Evolutionary conservation across 208 protist species (phyloP), one percentile per base, ranked within the genome.

Genomic region (Wallacemonas sp.): DNA sequence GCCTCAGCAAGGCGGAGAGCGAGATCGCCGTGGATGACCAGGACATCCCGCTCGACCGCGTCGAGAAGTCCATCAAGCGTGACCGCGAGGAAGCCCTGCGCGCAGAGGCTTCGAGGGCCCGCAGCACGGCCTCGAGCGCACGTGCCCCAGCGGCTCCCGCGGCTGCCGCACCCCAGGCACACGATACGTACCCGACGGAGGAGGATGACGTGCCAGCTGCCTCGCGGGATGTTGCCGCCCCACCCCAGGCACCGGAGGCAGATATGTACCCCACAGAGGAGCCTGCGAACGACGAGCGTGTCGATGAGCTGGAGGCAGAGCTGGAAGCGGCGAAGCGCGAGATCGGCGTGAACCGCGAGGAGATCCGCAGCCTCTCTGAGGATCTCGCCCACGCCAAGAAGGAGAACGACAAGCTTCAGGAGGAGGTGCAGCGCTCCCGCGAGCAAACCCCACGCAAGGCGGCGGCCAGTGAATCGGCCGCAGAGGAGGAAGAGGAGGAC

Each of bases 11-110:
- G 15, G 54, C 57, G 12, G 62, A 24, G 10, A 44, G 42, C 13
- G 38, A 44, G 22, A 42, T 29, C n/a, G 57, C 33, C 17, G 53
- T 52, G 10, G 68, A 75, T 9, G 63, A 60, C 58, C 64, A 59
- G 30, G 60, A 59, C 24, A 66, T 66, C 13, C 32, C 63, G 36
- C 37, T 83, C 15, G 72, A 74, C 27, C 59, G 13, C 17, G 62
- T 79, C 19, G 72, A 66, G 29, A 54, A 75, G 72, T 83, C 77
- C 9, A 74, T 83, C 50, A 64, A 41, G 34, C 60, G 68, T 37
- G 77, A 79, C 34, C 68, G 59, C 65, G 68, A 62, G 33, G 68
- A 67, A 27, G 62, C 34, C 10, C 30, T 59, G 44, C 39, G 27
- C 33, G 8, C 38, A 4, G 50, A 57, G 30, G 50, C 50, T 10